Percentiles rank a stretch among this genome's conserved stretches.
Conservation (phyloP, 371 early-diverging fungal genomes). For the Syncephalastrum racemosum region DNA sequence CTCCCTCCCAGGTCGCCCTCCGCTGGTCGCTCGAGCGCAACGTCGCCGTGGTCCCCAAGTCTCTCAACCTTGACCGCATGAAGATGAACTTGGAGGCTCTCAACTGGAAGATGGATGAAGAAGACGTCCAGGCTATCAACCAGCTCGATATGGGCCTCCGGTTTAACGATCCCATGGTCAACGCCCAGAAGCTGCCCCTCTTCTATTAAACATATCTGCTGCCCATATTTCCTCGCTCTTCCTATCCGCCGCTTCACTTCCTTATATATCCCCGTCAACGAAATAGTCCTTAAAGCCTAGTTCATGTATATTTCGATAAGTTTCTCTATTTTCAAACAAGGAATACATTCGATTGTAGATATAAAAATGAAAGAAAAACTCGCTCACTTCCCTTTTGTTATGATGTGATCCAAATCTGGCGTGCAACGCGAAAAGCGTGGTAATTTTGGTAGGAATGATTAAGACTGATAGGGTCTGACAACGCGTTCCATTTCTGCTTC, state of each 20-base stretch:
- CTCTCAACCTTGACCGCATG: constrained; percentile 50
- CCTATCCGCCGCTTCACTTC: background rate
- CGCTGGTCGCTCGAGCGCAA: constrained; percentile 61
- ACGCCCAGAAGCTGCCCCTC: constrained; percentile 25
- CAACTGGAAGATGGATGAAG: constrained; percentile 31
- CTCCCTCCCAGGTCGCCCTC: constrained; percentile 52
- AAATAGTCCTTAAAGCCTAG: no score
- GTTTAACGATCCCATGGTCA: constrained; percentile 29
- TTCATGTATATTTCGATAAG: no score
- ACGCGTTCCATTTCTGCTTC: no score
- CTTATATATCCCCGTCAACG: background rate
- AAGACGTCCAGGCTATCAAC: constrained; percentile 33
- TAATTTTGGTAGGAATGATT: no score
- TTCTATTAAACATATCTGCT: constrained; percentile 14
- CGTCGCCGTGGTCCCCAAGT: constrained; percentile 69
- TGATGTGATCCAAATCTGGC: no score
- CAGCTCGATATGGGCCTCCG: constrained; percentile 30
- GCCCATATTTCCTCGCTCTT: background rate
- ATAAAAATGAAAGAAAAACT: no score
- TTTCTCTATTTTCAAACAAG: no score
- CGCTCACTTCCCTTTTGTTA: no score
- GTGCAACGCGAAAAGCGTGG: no score
- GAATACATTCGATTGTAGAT: no score
- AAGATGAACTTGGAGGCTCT: constrained; percentile 36
- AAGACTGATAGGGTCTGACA: no score